Percentiles rank a stretch among this genome's conserved stretches.
These are phyloP conservation scores for Drechmeria coniospora DNA, from an alignment of 2,329 filamentous ascomycete genomes.

Conservation along the genomic window DNA sequence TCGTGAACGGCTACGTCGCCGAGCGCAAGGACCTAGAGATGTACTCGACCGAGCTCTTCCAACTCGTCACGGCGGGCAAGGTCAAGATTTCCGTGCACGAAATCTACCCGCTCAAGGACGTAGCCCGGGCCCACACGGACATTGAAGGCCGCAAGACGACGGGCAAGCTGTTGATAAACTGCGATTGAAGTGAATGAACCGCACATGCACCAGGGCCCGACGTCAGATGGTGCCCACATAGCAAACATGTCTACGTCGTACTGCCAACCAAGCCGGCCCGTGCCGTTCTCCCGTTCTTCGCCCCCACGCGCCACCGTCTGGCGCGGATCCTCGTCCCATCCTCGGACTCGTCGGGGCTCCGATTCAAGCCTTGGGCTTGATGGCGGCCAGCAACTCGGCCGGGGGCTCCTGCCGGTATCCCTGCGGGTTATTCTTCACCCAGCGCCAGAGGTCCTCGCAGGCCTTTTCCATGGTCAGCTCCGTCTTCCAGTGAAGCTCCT, in stretches of 20 bases:
- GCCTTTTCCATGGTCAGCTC: conserved; percentile 82
- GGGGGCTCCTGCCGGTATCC: conserved; percentile 91
- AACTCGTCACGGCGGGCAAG: conserved; percentile 51
- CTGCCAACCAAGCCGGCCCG: no score
- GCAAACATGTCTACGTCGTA: no score
- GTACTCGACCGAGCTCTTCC: conserved; percentile 59
- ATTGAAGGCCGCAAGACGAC: conserved; percentile 70
- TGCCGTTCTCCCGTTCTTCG: no score
- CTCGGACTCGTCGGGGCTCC: no score
- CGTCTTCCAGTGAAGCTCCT: conserved; percentile 85
- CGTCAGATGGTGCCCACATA: no score
- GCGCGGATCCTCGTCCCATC: no score
- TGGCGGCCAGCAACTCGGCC: conserved; percentile 54
- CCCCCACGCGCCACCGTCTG: no score
- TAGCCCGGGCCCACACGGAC: conserved; percentile 57
- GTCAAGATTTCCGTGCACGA: conserved; percentile 62
- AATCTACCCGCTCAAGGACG: conserved; percentile 60
- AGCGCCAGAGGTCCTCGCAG: conserved; percentile 87
- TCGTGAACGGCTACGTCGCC: conserved; percentile 53
- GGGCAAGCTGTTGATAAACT: conserved; percentile 66
- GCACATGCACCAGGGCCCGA: no score
- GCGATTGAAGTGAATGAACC: conserved; percentile 21
- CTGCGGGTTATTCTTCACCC: conserved; percentile 93
- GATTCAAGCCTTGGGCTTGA: conserved; percentile 25
- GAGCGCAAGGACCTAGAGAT: conserved; percentile 55